Conservation (phyloP, 208 protist species). For the Crithidia fasciculata region DNA sequence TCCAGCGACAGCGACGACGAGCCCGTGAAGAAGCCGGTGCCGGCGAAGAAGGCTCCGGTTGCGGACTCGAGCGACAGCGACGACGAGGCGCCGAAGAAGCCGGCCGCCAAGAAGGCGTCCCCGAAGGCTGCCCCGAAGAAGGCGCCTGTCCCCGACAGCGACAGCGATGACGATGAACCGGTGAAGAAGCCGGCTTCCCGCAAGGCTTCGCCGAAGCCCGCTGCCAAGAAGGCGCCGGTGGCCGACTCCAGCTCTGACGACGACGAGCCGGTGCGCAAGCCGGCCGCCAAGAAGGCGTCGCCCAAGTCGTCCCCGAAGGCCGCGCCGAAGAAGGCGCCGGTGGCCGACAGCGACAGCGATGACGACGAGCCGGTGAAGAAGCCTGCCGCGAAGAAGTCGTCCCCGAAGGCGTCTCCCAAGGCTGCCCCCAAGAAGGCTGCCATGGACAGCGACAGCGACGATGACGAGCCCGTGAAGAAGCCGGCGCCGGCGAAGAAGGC, state of each 20-base stretch:
- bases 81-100: constrained; percentile 41
- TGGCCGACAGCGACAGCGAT: constrained; percentile 34
- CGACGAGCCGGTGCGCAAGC: constrained; percentile 66
- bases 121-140: constrained; percentile 46
- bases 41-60: constrained; percentile 31
- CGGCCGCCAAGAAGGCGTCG: constrained; percentile 21
- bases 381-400: constrained; percentile 50
- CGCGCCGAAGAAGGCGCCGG: constrained; percentile 34
- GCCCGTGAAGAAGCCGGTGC: constrained; percentile 28
- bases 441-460: constrained; percentile 42
- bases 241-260: constrained; percentile 39
- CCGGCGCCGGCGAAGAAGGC: constrained; percentile 33
- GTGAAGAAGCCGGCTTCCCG: constrained; percentile 50
- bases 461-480: constrained; percentile 74
- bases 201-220: constrained; percentile 48
- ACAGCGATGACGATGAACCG: constrained; percentile 59
- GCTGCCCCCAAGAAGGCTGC: constrained; percentile 50
- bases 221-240: constrained; percentile 36
- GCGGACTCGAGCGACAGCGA: constrained; percentile 16
- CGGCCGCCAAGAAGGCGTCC: constrained; percentile 56
- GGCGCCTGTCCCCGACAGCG: constrained; percentile 36
- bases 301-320: constrained; percentile 4
- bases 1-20: constrained; percentile 56
- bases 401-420: constrained; percentile 47
- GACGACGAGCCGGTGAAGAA: constrained; percentile 69